Conservation (phyloP, 306 rosid species). For the Astragalus glycyphyllos region DNA sequence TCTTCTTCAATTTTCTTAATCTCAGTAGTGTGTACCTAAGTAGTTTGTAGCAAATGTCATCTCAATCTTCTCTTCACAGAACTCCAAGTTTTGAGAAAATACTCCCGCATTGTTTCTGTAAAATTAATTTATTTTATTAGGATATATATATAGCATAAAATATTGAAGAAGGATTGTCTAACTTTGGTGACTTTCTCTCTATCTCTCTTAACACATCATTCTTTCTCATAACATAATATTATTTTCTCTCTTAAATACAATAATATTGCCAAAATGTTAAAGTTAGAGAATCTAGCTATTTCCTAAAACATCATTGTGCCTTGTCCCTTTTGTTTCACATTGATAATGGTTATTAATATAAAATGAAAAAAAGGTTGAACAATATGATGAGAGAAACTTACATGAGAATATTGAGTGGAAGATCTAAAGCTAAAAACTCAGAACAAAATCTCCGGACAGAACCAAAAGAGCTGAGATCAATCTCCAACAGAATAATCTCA, state of each 20-base stretch:
- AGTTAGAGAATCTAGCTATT: too few species aligned
- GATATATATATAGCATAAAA: slow-evolving; percentile 2
- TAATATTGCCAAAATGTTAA: too few species aligned
- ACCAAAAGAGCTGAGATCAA: slow-evolving; percentile 82
- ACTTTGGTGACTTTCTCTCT: too few species aligned
- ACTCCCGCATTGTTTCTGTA: slow-evolving; percentile 95
- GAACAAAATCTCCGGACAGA: slow-evolving; percentile 80
- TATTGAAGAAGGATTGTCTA: background rate
- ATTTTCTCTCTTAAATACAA: too few species aligned
- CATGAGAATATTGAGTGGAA: slow-evolving; percentile 91
- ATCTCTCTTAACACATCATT: too few species aligned
- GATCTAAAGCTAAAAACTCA: slow-evolving; percentile 70
- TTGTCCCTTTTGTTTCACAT: slow-evolving; percentile 17
- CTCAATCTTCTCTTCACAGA: slow-evolving; percentile 90
- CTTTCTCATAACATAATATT: too few species aligned
- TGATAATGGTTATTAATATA: slow-evolving; percentile 7
- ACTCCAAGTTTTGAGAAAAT: slow-evolving; percentile 78
- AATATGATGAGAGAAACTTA: slow-evolving; percentile 46
- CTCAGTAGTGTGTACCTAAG: slow-evolving; percentile 55
- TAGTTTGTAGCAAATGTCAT: slow-evolving; percentile 95
- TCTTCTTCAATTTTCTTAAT: background rate
- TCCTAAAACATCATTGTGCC: background rate
- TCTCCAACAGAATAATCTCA: slow-evolving; percentile 69
- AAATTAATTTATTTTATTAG: slow-evolving; percentile 27
- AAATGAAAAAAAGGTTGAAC: background rate